These are phyloP conservation scores for Auriscalpium vulgare DNA, from an alignment of 768 basidiomycete genomes.

Conservation along the genomic window DNA sequence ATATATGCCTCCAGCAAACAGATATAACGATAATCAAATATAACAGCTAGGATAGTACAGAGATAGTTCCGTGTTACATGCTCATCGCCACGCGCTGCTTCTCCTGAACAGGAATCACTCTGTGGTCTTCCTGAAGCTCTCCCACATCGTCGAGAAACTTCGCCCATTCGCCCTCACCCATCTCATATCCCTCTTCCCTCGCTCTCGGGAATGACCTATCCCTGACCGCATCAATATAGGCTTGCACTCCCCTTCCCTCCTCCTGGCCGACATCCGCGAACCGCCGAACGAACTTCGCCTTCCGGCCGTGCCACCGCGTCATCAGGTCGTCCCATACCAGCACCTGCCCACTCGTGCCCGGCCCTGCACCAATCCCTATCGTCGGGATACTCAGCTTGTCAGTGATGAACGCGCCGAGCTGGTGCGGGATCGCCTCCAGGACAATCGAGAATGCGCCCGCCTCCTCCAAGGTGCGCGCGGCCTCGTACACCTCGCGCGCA, in stretches of 20 bases:
- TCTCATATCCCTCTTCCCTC: slow-evolving; percentile 74
- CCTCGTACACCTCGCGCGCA: slow-evolving; percentile 53
- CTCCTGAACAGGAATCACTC: too few relatives aligned
- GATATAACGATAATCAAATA: too few relatives aligned
- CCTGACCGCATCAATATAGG: slow-evolving; percentile 71
- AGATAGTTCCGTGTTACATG: too few relatives aligned
- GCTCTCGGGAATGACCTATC: slow-evolving; percentile 67
- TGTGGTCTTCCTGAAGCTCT: slow-evolving; percentile 1
- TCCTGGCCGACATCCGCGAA: slow-evolving; percentile 69
- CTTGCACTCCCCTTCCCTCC: slow-evolving; percentile 55
- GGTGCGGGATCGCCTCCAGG: slow-evolving; percentile 83
- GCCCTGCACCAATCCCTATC: slow-evolving; percentile 94
- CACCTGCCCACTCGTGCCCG: slow-evolving; percentile 78
- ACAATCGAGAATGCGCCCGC: slow-evolving; percentile 88
- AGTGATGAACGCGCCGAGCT: slow-evolving; percentile 72
- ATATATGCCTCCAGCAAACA: too few relatives aligned
- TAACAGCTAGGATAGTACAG: too few relatives aligned
- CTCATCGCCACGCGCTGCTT: too few relatives aligned
- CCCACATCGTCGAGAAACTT: slow-evolving; percentile 39
- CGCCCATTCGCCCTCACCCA: slow-evolving; percentile 69
- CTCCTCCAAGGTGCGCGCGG: slow-evolving; percentile 64
- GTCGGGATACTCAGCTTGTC: slow-evolving; percentile 64
- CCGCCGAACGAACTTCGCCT: slow-evolving; percentile 86
- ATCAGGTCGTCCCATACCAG: slow-evolving; percentile 91
- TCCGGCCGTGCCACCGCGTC: slow-evolving; percentile 77